phyloP scores from a whole-genome alignment of 306 rosid species.

The Inga laurina region DNA sequence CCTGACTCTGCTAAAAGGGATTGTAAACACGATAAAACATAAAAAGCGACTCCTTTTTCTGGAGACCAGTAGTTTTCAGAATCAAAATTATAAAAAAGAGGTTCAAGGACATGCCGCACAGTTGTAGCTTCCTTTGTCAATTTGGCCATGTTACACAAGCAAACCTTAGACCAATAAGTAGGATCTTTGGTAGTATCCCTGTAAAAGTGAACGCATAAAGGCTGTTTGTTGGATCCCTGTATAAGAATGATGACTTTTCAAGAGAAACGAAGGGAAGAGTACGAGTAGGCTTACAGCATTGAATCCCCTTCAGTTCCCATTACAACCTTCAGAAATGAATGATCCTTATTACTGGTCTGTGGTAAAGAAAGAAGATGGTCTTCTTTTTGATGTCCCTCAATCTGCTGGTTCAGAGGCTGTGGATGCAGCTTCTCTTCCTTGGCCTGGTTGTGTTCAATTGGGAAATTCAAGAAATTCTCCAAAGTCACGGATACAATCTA shows the following conservation, averaged over 20 bases:
- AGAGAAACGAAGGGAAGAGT: conserved; percentile 22
- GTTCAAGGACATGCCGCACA: conserved; percentile 83
- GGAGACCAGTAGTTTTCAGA: conserved; percentile 76
- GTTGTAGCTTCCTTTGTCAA: conserved; percentile 85
- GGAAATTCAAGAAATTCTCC: conserved; percentile 70
- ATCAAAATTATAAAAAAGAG: conserved; percentile 84
- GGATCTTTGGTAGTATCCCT: conserved; percentile 75
- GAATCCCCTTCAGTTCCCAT: conserved; percentile 50
- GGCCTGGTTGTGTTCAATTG: conserved; percentile 32
- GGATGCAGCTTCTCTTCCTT: conserved; percentile 48
- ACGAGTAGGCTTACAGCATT: conserved; percentile 48
- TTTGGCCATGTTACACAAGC: conserved; percentile 77
- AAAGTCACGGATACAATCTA: conserved; percentile 82
- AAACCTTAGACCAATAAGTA: conserved; percentile 84
- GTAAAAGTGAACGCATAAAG: conserved; percentile 36
- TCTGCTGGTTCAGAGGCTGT: conserved; percentile 48
- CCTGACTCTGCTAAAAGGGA: conserved; percentile 87
- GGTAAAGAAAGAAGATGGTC: conserved; percentile 39
- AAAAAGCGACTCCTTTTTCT: conserved; percentile 69
- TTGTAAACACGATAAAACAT: conserved; percentile 70
- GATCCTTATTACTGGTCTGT: conserved; percentile 46
- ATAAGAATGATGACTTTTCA: conserved; percentile 21
- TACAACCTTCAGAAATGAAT: conserved; percentile 38
- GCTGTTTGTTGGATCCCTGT: conserved; percentile 12
- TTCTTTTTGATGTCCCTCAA: conserved; percentile 47